phyloP scores from a whole-genome alignment of 2,329 filamentous ascomycete species.

The Stemphylium lycopersici region DNA sequence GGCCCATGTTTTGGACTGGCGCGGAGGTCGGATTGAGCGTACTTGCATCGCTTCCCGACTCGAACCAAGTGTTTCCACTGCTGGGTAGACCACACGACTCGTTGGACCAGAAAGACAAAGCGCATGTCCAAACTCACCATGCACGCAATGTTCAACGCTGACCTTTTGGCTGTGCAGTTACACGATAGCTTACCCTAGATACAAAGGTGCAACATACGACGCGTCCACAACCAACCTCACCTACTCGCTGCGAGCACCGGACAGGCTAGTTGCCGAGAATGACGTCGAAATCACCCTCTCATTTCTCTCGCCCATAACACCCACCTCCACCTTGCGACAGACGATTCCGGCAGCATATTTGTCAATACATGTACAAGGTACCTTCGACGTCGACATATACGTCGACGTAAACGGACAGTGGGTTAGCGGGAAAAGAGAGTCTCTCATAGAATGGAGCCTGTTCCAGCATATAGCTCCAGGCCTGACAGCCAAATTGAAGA shows the following conservation, averaged over 20 bases:
- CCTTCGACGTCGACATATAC: slow-evolving; percentile 58
- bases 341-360: slow-evolving; percentile 83
- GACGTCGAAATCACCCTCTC: slow-evolving; percentile 65
- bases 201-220: slow-evolving; percentile 68
- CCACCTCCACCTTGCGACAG: slow-evolving; percentile 79
- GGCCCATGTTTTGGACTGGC: slow-evolving; percentile 87
- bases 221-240: slow-evolving; percentile 74
- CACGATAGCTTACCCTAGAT: slow-evolving; percentile 64
- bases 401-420: slow-evolving; percentile 66
- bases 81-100: slow-evolving; percentile 71
- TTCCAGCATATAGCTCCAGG: slow-evolving; percentile 52
- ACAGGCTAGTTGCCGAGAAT: slow-evolving; percentile 38
- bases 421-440: slow-evolving; percentile 77
- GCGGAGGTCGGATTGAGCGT: slow-evolving; percentile 69
- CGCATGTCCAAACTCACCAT: slow-evolving; percentile 38
- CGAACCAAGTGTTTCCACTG: slow-evolving; percentile 67
- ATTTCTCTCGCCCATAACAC: slow-evolving; percentile 79
- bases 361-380: slow-evolving; percentile 71
- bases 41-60: slow-evolving; percentile 65
- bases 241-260: slow-evolving; percentile 62
- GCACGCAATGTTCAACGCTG: not conserved
- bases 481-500: slow-evolving; percentile 59
- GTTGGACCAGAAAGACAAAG: slow-evolving; percentile 51
- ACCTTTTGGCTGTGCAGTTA: slow-evolving; percentile 49
- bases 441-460: slow-evolving; percentile 73